phyloP scores from a whole-genome alignment of 2,329 filamentous ascomycete genomes.

The Aphanoascus verrucosus region DNA sequence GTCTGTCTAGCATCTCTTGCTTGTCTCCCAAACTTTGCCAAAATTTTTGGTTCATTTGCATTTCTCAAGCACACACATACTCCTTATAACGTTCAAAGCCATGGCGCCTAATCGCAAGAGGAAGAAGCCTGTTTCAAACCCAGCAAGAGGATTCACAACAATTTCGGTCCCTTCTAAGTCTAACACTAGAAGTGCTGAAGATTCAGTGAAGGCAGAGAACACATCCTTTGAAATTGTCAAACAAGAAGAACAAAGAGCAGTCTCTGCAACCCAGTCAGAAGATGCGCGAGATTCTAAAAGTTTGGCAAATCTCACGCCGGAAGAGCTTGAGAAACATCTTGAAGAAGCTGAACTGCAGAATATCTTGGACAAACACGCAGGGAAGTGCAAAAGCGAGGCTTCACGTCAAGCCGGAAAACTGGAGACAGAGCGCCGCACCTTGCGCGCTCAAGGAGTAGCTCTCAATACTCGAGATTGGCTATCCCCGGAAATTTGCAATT shows the following conservation, averaged over 20 bases:
- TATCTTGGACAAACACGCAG: conserved; percentile 71
- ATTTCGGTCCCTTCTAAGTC: conserved; percentile 80
- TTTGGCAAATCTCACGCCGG: conserved; percentile 49
- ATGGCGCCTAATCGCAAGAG: conserved; percentile 40
- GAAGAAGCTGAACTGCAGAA: conserved; percentile 84
- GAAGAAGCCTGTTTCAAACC: conserved; percentile 79
- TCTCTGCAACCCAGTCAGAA: conserved; percentile 16
- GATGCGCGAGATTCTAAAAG: background rate
- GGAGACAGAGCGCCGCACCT: conserved; percentile 72
- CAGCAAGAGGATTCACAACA: conserved; percentile 84
- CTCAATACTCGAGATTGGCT: conserved; percentile 68
- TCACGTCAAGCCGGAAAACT: conserved; percentile 64
- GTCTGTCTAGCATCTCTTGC: background rate
- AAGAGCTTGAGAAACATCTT: conserved; percentile 80
- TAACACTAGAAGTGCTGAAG: conserved; percentile 41
- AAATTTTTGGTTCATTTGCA: too few relatives aligned
- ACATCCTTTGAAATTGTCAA: background rate
- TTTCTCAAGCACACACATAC: background rate
- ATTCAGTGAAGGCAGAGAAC: conserved; percentile 3
- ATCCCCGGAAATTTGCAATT: conserved; percentile 63
- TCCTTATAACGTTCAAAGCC: background rate
- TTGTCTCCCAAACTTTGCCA: background rate
- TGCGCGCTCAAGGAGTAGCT: conserved; percentile 65
- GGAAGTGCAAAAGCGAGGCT: conserved; percentile 69
- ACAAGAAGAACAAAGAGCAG: background rate